Conservation (phyloP, 2,329 filamentous ascomycete species). For the Calonectria montana region DNA sequence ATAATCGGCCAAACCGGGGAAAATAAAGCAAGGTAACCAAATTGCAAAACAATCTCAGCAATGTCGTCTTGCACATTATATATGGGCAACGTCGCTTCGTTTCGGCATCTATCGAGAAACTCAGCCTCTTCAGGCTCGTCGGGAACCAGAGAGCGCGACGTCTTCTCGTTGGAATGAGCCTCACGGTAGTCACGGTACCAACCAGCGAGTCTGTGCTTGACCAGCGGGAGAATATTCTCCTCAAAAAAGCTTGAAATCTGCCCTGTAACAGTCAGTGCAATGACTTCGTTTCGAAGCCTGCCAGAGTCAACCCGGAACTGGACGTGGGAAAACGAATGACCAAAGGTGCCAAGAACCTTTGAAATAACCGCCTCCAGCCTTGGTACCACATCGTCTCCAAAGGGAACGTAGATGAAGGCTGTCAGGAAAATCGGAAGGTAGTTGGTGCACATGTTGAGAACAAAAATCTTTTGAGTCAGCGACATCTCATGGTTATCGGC, state of each 20-base stretch:
- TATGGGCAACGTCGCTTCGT: slow-evolving; percentile 73
- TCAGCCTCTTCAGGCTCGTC: slow-evolving; percentile 72
- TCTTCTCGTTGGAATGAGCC: slow-evolving; percentile 51
- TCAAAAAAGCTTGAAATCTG: slow-evolving; percentile 79
- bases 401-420: slow-evolving; percentile 83
- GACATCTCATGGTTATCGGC: slow-evolving; percentile 75
- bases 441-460: slow-evolving; percentile 84
- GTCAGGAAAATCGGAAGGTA: slow-evolving; percentile 82
- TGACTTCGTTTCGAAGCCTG: slow-evolving; percentile 77
- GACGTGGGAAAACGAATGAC: slow-evolving; percentile 61
- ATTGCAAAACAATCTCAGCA: slow-evolving; percentile 78
- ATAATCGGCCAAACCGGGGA: slow-evolving; percentile 82
- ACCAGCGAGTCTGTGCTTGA: slow-evolving; percentile 68
- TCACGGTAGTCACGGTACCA: slow-evolving; percentile 56
- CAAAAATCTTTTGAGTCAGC: slow-evolving; percentile 79
- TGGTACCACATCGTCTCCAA: slow-evolving; percentile 75
- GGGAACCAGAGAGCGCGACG: slow-evolving; percentile 58
- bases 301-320: slow-evolving; percentile 74
- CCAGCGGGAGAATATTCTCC: slow-evolving; percentile 76
- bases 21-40: slow-evolving; percentile 80
- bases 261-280: slow-evolving; percentile 79
- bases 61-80: slow-evolving; percentile 82
- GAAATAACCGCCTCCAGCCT: slow-evolving; percentile 71
- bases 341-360: slow-evolving; percentile 58
- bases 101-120: slow-evolving; percentile 72